Percentiles rank a stretch among this genome's conserved stretches.
phyloP scores from a whole-genome alignment of 1,284 basidiomycete species.

The Heterobasidion irregulare region DNA sequence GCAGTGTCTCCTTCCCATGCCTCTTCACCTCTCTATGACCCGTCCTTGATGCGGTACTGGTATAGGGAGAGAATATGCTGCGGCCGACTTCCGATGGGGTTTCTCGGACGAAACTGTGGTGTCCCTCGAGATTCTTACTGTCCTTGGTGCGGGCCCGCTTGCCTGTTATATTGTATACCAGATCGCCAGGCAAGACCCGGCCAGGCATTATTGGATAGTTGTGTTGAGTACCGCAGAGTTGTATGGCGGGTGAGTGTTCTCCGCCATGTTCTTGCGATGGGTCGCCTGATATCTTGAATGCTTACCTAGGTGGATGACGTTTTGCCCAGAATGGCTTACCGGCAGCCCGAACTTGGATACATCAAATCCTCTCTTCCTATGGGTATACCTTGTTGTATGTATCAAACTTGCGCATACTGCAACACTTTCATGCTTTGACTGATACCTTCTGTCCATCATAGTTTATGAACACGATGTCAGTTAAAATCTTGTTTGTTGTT shows the following conservation, averaged over 20 bases:
- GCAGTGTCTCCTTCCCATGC: not conserved
- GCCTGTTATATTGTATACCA: conserved; percentile 64
- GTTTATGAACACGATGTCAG: conserved; percentile 77
- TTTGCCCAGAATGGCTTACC: conserved; percentile 77
- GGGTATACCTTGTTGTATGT: conserved; percentile 37
- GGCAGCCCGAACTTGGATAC: conserved; percentile 66
- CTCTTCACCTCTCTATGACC: not conserved
- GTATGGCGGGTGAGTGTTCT: conserved; percentile 58
- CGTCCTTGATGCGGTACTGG: not conserved
- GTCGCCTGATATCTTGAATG: not conserved
- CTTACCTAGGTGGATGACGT: conserved; percentile 69
- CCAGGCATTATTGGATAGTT: conserved; percentile 74
- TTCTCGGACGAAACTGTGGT: conserved; percentile 70
- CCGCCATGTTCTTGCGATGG: not conserved
- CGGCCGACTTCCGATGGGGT: conserved; percentile 76
- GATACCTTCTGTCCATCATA: conserved; percentile 17
- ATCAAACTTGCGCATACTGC: not conserved
- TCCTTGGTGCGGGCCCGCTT: conserved; percentile 66
- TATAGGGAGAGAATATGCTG: conserved; percentile 59
- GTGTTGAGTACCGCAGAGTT: conserved; percentile 68
- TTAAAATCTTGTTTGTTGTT: conserved; percentile 7
- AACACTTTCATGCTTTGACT: conserved; percentile 2
- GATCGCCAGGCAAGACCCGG: conserved; percentile 53
- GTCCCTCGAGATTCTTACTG: conserved; percentile 75
- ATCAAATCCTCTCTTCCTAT: conserved; percentile 47